Conservation (phyloP, 2,329 filamentous ascomycete species). For the Chrysosporium queenslandicum region DNA sequence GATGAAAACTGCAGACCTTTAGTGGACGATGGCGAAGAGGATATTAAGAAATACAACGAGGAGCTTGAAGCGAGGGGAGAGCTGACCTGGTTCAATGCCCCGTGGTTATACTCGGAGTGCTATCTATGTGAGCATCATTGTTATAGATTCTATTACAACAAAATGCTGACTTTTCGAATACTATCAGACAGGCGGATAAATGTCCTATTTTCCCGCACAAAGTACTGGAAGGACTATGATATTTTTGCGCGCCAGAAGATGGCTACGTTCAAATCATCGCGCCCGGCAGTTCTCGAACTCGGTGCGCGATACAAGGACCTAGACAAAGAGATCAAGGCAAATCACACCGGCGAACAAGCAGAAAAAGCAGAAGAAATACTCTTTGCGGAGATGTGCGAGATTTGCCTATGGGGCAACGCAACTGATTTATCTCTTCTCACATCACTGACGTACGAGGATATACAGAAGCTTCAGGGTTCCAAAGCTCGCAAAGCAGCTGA, state of each 20-base stretch:
- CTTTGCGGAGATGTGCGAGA: conserved; percentile 89
- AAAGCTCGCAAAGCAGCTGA: conserved; percentile 77
- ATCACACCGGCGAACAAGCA: conserved; percentile 40
- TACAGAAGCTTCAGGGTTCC: conserved; percentile 88
- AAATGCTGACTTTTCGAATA: too few relatives aligned
- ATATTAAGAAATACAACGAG: conserved; percentile 73
- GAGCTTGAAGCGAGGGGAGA: conserved; percentile 66
- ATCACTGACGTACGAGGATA: conserved; percentile 84
- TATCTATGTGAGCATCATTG: conserved; percentile 60
- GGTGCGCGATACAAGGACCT: conserved; percentile 69
- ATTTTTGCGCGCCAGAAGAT: conserved; percentile 85
- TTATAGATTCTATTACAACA: too few relatives aligned
- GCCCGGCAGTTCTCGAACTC: conserved; percentile 73
- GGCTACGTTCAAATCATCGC: conserved; percentile 82
- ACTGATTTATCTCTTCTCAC: conserved; percentile 88
- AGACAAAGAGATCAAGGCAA: conserved; percentile 53
- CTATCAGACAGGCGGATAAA: conserved; percentile 61
- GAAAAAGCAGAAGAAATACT: conserved; percentile 64
- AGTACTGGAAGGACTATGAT: conserved; percentile 82
- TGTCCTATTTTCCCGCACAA: conserved; percentile 64
- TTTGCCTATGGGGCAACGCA: conserved; percentile 94
- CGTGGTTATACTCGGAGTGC: conserved; percentile 90
- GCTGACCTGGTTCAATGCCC: conserved; percentile 69
- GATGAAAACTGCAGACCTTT: conserved; percentile 50
- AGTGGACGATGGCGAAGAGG: conserved; percentile 62